These are phyloP conservation scores for Pichia kudriavzevii DNA, from an alignment of 1,139 yeast species.

Conservation along the genomic window DNA sequence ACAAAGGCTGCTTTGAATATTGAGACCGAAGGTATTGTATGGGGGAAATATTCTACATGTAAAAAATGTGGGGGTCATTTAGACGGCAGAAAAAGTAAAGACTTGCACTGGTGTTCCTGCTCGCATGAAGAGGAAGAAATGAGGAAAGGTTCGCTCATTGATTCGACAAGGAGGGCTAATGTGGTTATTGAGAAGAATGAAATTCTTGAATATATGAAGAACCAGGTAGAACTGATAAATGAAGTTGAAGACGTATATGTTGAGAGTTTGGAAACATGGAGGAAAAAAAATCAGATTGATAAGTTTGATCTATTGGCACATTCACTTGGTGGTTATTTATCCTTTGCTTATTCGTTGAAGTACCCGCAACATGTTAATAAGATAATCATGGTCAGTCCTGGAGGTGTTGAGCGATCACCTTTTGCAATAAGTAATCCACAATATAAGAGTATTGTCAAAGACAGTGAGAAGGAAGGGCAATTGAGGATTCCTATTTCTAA, in stretches of 20 bases:
- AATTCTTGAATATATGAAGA: conserved; percentile 25
- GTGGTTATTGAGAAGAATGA: conserved; percentile 16
- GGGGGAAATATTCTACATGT: conserved; percentile 12
- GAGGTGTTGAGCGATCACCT: conserved; percentile 75
- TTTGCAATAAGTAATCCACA: conserved; percentile 48
- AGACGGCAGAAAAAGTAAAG: conserved; percentile 13
- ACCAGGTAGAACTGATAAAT: conserved; percentile 38
- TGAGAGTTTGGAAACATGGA: conserved; percentile 82
- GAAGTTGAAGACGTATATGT: conserved; percentile 69
- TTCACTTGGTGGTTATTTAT: conserved; percentile 86
- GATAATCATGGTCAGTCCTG: conserved; percentile 76
- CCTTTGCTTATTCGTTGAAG: conserved; percentile 68
- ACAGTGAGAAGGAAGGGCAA: conserved; percentile 3
- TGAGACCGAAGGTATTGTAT: conserved; percentile 15
- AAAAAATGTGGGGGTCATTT: conserved; percentile 14
- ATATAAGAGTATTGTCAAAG: conserved; percentile 9
- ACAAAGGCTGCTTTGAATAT: conserved; percentile 21
- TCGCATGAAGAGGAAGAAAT: conserved; percentile 10
- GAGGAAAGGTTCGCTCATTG: conserved; percentile 1
- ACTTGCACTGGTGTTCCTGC: conserved; percentile 14
- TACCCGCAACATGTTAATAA: conserved; percentile 62
- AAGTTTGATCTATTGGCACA: conserved; percentile 78
- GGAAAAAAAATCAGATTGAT: conserved; percentile 45
- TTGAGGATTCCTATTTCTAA: conserved; percentile 19
- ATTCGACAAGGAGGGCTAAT: conserved; percentile 3